Conservation (phyloP, 768 basidiomycete species). For the Gymnopilus junonius region DNA sequence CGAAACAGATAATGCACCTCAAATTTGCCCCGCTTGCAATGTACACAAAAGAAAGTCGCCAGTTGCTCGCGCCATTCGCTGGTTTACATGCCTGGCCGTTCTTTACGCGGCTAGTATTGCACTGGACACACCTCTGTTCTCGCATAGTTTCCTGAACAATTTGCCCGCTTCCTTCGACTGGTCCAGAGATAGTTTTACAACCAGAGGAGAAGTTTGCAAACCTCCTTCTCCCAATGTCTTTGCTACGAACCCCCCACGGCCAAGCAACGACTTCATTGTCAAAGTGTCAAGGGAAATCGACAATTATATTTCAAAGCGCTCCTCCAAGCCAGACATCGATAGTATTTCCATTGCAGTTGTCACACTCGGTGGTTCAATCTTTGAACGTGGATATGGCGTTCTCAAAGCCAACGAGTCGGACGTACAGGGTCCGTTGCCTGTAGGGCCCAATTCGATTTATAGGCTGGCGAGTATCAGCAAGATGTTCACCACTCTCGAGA, state of each 20-base stretch:
- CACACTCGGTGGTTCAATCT: conserved; percentile 48
- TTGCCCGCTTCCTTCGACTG: not conserved
- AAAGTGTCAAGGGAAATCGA: conserved; percentile 30
- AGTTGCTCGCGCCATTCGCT: not conserved
- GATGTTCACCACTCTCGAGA: conserved; percentile 53
- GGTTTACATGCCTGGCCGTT: not conserved
- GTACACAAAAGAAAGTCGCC: not conserved
- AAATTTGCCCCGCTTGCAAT: not conserved
- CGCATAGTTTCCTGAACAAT: not conserved
- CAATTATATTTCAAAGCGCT: conserved; percentile 30
- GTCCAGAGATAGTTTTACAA: not conserved
- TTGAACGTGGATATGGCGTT: conserved; percentile 48
- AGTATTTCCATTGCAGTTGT: conserved; percentile 55
- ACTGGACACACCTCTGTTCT: not conserved
- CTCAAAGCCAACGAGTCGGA: conserved; percentile 46
- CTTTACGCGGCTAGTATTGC: not conserved
- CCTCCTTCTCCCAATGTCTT: conserved; percentile 32
- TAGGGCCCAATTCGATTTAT: conserved; percentile 51
- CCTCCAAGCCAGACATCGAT: conserved; percentile 44
- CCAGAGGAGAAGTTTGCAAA: conserved; percentile 12
- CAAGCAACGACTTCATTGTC: conserved; percentile 22
- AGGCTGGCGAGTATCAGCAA: conserved; percentile 58
- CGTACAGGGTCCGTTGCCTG: conserved; percentile 19
- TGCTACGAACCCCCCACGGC: conserved; percentile 29
- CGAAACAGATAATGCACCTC: not conserved